phyloP scores from a whole-genome alignment of 192 early-diverging fungal genomes.

The Helicostylum pulchrum region DNA sequence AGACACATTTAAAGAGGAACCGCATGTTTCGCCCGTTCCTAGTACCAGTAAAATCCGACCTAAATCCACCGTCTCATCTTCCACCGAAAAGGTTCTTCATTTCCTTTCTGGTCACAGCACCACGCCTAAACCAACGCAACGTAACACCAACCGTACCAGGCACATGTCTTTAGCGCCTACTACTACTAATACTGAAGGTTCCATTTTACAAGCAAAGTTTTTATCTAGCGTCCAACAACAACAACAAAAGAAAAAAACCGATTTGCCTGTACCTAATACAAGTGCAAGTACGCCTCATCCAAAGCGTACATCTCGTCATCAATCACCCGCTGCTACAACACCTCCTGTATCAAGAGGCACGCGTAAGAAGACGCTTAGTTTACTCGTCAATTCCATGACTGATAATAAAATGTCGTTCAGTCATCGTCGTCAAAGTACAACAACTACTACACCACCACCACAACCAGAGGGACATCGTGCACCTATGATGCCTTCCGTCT shows the following conservation, averaged over 20 bases:
- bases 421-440: slow-evolving; percentile 6
- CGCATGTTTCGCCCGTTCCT: too few relatives aligned
- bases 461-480: neutral
- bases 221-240: slow-evolving; percentile 32
- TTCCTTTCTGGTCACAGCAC: slow-evolving; percentile 1
- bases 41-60: neutral
- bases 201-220: slow-evolving; percentile 36
- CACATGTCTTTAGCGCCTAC: slow-evolving; percentile 12
- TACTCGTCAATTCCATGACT: slow-evolving; percentile 28
- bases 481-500: slow-evolving; percentile 22
- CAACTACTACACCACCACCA: neutral
- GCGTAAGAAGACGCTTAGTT: slow-evolving; percentile 32
- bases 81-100: slow-evolving; percentile 3
- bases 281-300: slow-evolving; percentile 30
- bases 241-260: neutral
- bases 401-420: slow-evolving; percentile 21
- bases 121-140: neutral
- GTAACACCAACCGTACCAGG: neutral
- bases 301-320: neutral
- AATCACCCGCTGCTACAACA: slow-evolving; percentile 2
- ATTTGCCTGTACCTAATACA: neutral
- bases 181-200: neutral
- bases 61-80: neutral
- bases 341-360: slow-evolving; percentile 18
- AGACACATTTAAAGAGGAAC: too few relatives aligned